A percentile compares a stretch with the other conserved stretches of the same genome.
phyloP scores from a whole-genome alignment of 2,329 filamentous ascomycete species.

The Neofusicoccum cordaticola region DNA sequence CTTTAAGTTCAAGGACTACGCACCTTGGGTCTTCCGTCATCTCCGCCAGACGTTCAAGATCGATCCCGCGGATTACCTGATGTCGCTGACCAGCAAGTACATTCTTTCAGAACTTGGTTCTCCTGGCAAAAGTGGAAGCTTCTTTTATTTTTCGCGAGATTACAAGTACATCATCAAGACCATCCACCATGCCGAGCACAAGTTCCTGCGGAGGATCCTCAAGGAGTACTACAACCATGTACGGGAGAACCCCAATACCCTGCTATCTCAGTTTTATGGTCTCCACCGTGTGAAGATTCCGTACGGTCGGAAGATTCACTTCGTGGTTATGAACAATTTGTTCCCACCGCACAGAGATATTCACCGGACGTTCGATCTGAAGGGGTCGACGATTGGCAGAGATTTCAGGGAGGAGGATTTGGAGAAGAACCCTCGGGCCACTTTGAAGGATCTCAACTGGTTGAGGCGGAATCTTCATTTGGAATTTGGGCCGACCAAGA shows the following conservation, averaged over 20 bases:
- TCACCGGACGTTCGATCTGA: slow-evolving; percentile 93
- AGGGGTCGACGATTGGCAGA: slow-evolving; percentile 91
- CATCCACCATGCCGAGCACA: slow-evolving; percentile 92
- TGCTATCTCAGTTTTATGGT: slow-evolving; percentile 96
- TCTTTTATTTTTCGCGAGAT: slow-evolving; percentile 98
- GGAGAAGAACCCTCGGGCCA: slow-evolving; percentile 84
- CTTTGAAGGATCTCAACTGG: slow-evolving; percentile 97
- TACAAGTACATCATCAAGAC: slow-evolving; percentile 99
- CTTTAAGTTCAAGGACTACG: slow-evolving; percentile 99
- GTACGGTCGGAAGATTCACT: slow-evolving; percentile 97
- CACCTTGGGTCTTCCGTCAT: slow-evolving; percentile 98
- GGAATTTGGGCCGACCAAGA: slow-evolving; percentile 86
- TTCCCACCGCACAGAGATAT: slow-evolving; percentile 97
- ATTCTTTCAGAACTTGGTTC: slow-evolving; percentile 96
- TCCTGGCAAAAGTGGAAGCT: slow-evolving; percentile 96
- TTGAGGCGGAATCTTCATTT: slow-evolving; percentile 78
- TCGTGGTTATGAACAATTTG: slow-evolving; percentile 99
- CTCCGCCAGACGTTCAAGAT: slow-evolving; percentile 83
- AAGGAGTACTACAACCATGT: slow-evolving; percentile 95
- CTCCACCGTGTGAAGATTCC: slow-evolving; percentile 97
- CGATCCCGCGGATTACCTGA: slow-evolving; percentile 95
- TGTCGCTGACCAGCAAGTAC: slow-evolving; percentile 98
- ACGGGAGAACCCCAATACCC: slow-evolving; percentile 87
- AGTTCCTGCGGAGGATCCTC: slow-evolving; percentile 77
- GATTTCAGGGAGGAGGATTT: slow-evolving; percentile 88